Evolutionary conservation across 2,329 filamentous ascomycete genomes (phyloP).

Genomic region (Ophiostoma ips): DNA sequence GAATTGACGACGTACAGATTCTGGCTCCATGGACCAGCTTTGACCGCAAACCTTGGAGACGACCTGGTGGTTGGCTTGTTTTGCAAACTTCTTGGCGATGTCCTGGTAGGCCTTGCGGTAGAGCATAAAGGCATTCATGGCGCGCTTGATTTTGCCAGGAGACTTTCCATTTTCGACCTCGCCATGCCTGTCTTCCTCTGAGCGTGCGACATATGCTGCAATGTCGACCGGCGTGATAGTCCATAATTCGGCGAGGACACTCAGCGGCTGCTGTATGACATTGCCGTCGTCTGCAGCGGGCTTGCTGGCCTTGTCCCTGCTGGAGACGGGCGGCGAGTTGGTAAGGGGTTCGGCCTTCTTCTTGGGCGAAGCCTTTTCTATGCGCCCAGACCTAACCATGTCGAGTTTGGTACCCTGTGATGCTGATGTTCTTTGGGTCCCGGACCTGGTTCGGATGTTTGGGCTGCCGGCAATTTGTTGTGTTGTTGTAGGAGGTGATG

Average conservation of each 20-base stretch:
- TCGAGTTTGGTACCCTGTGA: conserved; percentile 21
- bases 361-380: conserved; percentile 27
- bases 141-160: conserved; percentile 67
- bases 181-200: conserved; percentile 46
- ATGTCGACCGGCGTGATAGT: conserved; percentile 62
- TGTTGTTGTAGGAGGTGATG: conserved; percentile 28
- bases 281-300: conserved; percentile 19
- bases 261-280: conserved; percentile 51
- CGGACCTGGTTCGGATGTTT: conserved; percentile 16
- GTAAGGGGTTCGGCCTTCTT: conserved; percentile 18
- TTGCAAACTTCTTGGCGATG: conserved; percentile 65
- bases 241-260: conserved; percentile 51
- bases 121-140: conserved; percentile 97
- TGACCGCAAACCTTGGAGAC: conserved; percentile 77
- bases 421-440: conserved; percentile 10
- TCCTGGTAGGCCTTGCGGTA: conserved; percentile 90
- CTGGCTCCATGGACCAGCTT: conserved; percentile 72
- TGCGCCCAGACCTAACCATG: conserved; percentile 20
- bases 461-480: conserved; percentile 19
- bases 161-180: conserved; percentile 58
- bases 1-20: conserved; percentile 60
- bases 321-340: conserved; percentile 10
- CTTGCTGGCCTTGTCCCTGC: conserved; percentile 28
- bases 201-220: conserved; percentile 61
- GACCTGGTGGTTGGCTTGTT: conserved; percentile 84